Conservation (phyloP, 2,329 filamentous ascomycete genomes). For the Cordyceps farinosa region DNA sequence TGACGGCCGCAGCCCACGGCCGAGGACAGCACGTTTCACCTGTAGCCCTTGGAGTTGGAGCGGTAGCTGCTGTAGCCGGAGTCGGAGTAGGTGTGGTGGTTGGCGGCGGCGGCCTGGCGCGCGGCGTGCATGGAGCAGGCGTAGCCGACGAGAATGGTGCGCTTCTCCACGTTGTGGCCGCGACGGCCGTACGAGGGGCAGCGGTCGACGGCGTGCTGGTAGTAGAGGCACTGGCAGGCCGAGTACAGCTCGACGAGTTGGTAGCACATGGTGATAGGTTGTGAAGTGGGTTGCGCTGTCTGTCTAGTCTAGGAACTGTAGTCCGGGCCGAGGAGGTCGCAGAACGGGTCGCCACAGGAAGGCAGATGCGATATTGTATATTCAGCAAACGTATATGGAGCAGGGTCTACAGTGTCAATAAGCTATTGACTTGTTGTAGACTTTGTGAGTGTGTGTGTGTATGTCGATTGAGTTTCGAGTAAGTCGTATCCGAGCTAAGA, state of each 20-base stretch:
- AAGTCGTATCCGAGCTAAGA: neutral
- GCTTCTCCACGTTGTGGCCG: constrained; percentile 68
- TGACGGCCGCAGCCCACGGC: constrained; percentile 42
- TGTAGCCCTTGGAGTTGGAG: constrained; percentile 43
- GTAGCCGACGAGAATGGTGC: constrained; percentile 79
- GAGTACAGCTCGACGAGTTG: constrained; percentile 83
- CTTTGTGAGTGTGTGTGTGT: neutral
- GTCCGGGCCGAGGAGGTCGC: neutral
- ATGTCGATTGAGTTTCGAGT: neutral
- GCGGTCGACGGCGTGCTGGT: constrained; percentile 80
- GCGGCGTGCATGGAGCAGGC: constrained; percentile 59
- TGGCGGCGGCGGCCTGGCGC: constrained; percentile 38
- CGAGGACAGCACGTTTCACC: constrained; percentile 28
- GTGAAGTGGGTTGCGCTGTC: neutral
- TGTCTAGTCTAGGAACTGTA: neutral
- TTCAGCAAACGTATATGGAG: neutral
- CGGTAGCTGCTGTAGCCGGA: constrained; percentile 50
- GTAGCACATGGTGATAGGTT: constrained; percentile 67
- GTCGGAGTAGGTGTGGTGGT: constrained; percentile 47
- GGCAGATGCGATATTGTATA: neutral
- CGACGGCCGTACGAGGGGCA: constrained; percentile 72
- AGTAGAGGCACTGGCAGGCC: constrained; percentile 83
- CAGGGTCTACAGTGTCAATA: neutral
- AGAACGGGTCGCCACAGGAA: neutral
- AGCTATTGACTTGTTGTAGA: neutral